Conservation (phyloP, 441 rosid genomes). For the Viola pubescens region DNA sequence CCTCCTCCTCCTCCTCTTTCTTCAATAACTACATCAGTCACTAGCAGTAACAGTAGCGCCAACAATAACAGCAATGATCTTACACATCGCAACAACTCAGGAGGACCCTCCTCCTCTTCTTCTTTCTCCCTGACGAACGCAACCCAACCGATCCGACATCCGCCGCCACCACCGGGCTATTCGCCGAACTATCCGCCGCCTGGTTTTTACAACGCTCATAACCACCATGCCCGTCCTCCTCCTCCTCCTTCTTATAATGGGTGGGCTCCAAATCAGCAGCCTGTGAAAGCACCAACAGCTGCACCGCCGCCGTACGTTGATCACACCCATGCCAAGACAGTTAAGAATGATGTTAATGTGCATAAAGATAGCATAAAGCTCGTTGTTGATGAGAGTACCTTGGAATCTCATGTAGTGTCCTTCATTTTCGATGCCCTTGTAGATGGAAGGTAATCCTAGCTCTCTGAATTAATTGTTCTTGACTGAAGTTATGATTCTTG, state of each 20-base stretch:
- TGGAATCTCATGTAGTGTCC: conserved; percentile 51
- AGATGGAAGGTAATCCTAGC: conserved; percentile 49
- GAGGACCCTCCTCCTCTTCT: not conserved
- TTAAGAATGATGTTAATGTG: conserved; percentile 74
- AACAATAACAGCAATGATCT: not conserved
- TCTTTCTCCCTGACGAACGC: not conserved
- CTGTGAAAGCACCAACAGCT: not conserved
- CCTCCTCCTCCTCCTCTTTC: not conserved
- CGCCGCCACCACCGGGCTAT: conserved; percentile 11
- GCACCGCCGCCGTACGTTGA: conserved; percentile 43
- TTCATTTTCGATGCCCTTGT: conserved; percentile 71
- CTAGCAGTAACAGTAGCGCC: not conserved
- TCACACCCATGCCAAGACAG: conserved; percentile 60
- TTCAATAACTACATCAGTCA: no score
- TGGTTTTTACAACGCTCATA: not conserved
- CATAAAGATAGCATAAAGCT: conserved; percentile 46
- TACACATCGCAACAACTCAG: not conserved
- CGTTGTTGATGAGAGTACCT: conserved; percentile 46
- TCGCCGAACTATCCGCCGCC: not conserved
- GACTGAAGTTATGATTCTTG: not conserved
- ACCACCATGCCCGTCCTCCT: not conserved
- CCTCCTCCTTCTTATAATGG: not conserved
- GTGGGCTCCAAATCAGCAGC: conserved; percentile 4
- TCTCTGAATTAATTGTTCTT: not conserved
- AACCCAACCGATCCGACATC: not conserved